Evolutionary conservation across 805 yeast species (phyloP), one percentile per base, ranked within the genome.

Genomic region (Priceomyces haplophilus): DNA sequence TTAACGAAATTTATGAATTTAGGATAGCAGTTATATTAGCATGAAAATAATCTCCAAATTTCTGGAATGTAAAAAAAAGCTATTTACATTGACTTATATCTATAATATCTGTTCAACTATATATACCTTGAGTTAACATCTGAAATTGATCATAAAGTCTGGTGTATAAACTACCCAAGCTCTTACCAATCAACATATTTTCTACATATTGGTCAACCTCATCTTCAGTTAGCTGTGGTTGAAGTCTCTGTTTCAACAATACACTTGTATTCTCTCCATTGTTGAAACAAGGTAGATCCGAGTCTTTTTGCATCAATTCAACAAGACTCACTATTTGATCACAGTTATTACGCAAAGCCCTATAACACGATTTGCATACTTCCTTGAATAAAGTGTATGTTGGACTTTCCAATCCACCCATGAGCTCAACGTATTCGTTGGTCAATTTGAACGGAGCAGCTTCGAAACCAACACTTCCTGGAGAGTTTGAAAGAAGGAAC

Each of bases 391-490:
- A 71, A 31, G 65, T 58, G 64, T 79, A 93, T 40, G 76, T 65
- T 17, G 70, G 76, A 15, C 88, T 78, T 2, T 79, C 82, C 0
- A 73, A 42, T 0, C 98, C 98, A 8, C 95, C 99, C 51, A 93
- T 61, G 3, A 93, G 62, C 24, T 90, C 97, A 17, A 91, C 80
- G 53, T 93, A 93, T 55, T 93, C 99, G 45, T 74, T 73, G 0
- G 98, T 88, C 13, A 93, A 71, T 60, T 93, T 93, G 73, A 93
- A 93, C 1, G 99, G 97, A 1, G 98, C 97, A 1, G 97, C 95
- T 59, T 93, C 99, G 61, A 93, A 90, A 0, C 97, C 97, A 43
- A 93, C 89, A 38, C 96, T 85, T 3, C 99, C 99, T 0, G 99
- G 99, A 0, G 97, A 84, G 58, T 93, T 91, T 0, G 97, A 88